phyloP scores from a whole-genome alignment of 177 flowering plant species.

The Tripterygium wilfordii region DNA sequence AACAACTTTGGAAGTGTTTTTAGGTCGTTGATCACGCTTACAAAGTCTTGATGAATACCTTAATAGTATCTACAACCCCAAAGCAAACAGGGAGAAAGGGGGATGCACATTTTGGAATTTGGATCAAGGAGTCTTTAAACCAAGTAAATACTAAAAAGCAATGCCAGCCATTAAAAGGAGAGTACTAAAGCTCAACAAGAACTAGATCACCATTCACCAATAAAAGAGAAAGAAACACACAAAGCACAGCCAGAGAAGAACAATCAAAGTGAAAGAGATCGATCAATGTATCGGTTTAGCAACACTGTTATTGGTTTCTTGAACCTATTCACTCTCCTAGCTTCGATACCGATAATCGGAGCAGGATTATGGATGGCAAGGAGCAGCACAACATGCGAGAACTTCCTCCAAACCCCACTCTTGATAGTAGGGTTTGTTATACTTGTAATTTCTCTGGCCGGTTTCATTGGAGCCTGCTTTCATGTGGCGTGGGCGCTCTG shows the following conservation, averaged over 20 bases:
- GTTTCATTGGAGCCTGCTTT: constrained; percentile 94
- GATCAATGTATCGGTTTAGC: constrained; percentile 86
- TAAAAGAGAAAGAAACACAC: constrained; percentile 2
- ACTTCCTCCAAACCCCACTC: constrained; percentile 83
- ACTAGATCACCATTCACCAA: no score
- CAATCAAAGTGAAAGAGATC: no score
- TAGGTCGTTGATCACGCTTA: no score
- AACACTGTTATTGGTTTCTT: constrained; percentile 88
- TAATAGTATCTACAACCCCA: no score
- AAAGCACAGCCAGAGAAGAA: constrained; percentile 4
- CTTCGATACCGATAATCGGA: constrained; percentile 91
- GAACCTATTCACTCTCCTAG: constrained; percentile 78
- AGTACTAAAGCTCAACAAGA: no score
- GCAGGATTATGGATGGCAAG: constrained; percentile 88
- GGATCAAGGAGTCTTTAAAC: no score
- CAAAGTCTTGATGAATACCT: no score
- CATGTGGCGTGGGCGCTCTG: constrained; percentile 87
- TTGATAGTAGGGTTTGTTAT: constrained; percentile 72
- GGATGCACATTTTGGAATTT: constrained; percentile 19
- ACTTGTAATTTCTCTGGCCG: constrained; percentile 74
- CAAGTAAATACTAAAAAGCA: no score
- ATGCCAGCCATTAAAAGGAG: constrained; percentile 10
- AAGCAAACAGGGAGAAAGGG: no score
- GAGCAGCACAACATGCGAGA: constrained; percentile 74
- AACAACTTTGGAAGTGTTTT: no score